These are phyloP conservation scores for Flaveria sonorensis DNA, from an alignment of 129 eudicot species.

Conservation along the genomic window DNA sequence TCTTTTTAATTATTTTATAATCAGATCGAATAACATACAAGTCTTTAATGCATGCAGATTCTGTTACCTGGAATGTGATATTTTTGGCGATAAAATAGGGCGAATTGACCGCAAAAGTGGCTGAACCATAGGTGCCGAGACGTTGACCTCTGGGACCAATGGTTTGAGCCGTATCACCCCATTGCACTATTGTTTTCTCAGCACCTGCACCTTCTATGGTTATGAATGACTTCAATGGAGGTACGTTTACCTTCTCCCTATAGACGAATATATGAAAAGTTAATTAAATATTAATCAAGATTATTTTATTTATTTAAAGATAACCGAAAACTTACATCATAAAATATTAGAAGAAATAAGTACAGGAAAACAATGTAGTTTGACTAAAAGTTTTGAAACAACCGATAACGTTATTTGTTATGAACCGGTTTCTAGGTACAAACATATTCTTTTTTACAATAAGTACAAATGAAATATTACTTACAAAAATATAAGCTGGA, in stretches of 20 bases:
- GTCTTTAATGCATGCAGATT: background rate
- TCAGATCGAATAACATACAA: background rate
- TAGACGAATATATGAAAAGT: background rate
- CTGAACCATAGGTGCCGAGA: conserved; percentile 85
- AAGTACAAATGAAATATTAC: background rate
- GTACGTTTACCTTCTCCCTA: conserved; percentile 89
- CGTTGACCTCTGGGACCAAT: conserved; percentile 68
- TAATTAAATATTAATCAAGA: background rate
- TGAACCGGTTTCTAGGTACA: background rate
- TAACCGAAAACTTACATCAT: background rate
- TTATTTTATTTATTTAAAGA: background rate
- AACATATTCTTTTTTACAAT: conserved; percentile 19
- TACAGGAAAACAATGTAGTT: background rate
- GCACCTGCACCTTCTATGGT: conserved; percentile 94
- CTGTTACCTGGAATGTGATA: conserved; percentile 70
- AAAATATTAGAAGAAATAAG: background rate
- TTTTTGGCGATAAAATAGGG: conserved; percentile 85
- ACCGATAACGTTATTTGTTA: conserved; percentile 19
- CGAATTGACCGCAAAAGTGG: conserved; percentile 91
- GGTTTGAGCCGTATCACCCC: conserved; percentile 95
- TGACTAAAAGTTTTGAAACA: conserved; percentile 21
- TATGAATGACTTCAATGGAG: conserved; percentile 72
- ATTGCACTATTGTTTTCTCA: conserved; percentile 72
- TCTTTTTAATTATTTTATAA: background rate
- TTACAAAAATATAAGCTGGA: background rate